Percentiles rank a stretch among this genome's conserved stretches.
Evolutionary conservation across 352 stramenopile species (phyloP).

Genomic region (Pythium grandisporangium): DNA sequence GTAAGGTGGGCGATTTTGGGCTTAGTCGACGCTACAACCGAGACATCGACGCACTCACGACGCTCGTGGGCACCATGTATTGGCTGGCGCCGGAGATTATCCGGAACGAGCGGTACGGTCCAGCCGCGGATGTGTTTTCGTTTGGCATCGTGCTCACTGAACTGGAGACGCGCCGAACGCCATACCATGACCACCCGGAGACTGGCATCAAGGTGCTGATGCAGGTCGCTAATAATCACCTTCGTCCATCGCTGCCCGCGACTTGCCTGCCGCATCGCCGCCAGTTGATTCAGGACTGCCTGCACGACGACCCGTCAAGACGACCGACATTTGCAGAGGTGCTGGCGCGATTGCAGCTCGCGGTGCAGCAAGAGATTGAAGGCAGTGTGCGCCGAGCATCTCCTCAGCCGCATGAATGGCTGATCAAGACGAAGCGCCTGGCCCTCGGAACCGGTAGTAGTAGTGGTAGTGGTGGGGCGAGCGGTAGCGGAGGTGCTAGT

Average conservation of each 20-base stretch:
- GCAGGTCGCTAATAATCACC: conserved; percentile 56
- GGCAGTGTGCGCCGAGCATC: conserved; percentile 17
- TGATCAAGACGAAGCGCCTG: too few relatives aligned
- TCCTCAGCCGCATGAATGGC: too few relatives aligned
- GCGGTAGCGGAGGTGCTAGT: too few relatives aligned
- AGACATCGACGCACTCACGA: conserved; percentile 77
- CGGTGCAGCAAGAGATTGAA: conserved; percentile 75
- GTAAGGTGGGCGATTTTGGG: conserved; percentile 85
- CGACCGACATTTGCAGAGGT: conserved; percentile 75
- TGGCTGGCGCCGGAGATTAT: conserved; percentile 87
- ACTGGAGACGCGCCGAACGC: conserved; percentile 73
- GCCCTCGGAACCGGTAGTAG: too few relatives aligned
- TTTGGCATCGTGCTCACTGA: conserved; percentile 86
- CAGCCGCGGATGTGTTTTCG: conserved; percentile 79
- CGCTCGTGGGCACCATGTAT: conserved; percentile 78
- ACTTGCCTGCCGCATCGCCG: conserved; percentile 45
- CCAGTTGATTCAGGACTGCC: conserved; percentile 67
- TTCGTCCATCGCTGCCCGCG: conserved; percentile 61
- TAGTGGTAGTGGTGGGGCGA: too few relatives aligned
- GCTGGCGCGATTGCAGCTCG: conserved; percentile 59
- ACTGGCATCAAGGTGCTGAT: conserved; percentile 77
- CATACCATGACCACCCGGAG: conserved; percentile 70
- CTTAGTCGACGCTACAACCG: conserved; percentile 77
- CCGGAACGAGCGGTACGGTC: conserved; percentile 74
- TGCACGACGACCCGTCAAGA: conserved; percentile 36